These are phyloP conservation scores for Rhizopus microsporus DNA, from an alignment of 371 early-diverging fungal genomes.

Conservation along the genomic window DNA sequence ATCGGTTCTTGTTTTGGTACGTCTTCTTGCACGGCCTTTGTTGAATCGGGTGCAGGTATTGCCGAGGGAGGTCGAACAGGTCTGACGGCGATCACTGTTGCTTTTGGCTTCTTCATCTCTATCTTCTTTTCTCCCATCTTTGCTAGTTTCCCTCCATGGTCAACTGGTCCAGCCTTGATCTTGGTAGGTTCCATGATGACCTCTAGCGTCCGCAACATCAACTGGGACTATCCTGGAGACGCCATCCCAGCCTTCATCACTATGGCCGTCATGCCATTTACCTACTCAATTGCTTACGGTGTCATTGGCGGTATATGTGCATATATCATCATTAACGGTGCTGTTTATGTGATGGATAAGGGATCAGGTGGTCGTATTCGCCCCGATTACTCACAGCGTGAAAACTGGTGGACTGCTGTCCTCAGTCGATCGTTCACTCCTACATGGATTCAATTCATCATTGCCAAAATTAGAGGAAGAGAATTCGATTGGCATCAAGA, in stretches of 20 bases:
- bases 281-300: constrained; percentile 75
- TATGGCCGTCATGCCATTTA: constrained; percentile 75
- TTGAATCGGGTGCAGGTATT: constrained; percentile 82
- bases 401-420: constrained; percentile 50
- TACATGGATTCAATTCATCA: constrained; percentile 39
- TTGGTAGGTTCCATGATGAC: constrained; percentile 83
- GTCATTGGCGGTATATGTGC: constrained; percentile 65
- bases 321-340: constrained; percentile 62
- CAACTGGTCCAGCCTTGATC: constrained; percentile 79
- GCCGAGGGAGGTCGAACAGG: constrained; percentile 82
- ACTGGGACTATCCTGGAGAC: constrained; percentile 78
- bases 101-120: constrained; percentile 71
- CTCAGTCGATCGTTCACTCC: constrained; percentile 38
- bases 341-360: constrained; percentile 49
- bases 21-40: constrained; percentile 75
- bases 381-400: constrained; percentile 50
- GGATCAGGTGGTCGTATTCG: constrained; percentile 51
- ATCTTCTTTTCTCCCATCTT: constrained; percentile 84
- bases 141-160: constrained; percentile 84
- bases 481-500: constrained; percentile 37
- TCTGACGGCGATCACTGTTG: constrained; percentile 66
- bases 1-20: constrained; percentile 74
- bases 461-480: constrained; percentile 32
- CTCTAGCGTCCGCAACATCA: constrained; percentile 66
- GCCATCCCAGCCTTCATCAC: constrained; percentile 78